A percentile compares a stretch with the other conserved stretches of the same genome.
Evolutionary conservation across 768 basidiomycete species (phyloP).

Genomic region (Xerocomus brunneocitrinus): DNA sequence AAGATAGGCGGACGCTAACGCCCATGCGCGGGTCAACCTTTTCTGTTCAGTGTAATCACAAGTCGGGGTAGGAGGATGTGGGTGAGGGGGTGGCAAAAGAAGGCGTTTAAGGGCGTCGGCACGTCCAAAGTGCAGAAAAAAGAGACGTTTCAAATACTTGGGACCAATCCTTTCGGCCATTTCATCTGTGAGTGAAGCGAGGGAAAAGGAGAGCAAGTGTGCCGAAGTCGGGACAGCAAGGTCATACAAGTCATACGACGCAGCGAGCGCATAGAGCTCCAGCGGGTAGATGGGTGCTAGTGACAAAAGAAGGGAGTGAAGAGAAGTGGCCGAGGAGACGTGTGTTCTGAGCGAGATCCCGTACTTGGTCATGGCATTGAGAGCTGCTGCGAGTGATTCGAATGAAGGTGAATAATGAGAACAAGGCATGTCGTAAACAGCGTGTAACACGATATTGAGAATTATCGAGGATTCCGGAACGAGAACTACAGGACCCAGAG

Average conservation of each 20-base stretch:
- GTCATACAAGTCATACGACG: constrained; percentile 60
- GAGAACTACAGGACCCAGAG: constrained; percentile 50
- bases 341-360: constrained; percentile 50
- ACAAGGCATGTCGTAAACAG: constrained; percentile 68
- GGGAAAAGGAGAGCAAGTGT: constrained; percentile 67
- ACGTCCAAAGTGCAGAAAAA: constrained; percentile 81
- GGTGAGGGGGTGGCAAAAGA: constrained; percentile 67
- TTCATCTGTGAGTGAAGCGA: constrained; percentile 66
- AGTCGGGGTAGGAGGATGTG: constrained; percentile 61
- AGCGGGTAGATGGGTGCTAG: constrained; percentile 66
- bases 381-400: constrained; percentile 50
- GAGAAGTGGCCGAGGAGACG: constrained; percentile 48
- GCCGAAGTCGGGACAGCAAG: constrained; percentile 73
- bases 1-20: constrained; percentile 75
- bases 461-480: constrained; percentile 57
- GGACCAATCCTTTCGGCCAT: constrained; percentile 67
- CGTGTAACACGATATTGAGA: constrained; percentile 70
- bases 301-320: constrained; percentile 58
- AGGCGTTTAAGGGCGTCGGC: constrained; percentile 78
- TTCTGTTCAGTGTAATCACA: constrained; percentile 79
- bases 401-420: constrained; percentile 70
- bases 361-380: constrained; percentile 54
- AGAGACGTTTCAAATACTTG: constrained; percentile 72
- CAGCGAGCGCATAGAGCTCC: constrained; percentile 69
- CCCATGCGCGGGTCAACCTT: constrained; percentile 76